Percentiles rank a stretch among this genome's conserved stretches.
Conservation (phyloP, 208 protist genomes). For the Acanthamoeba lugdunensis region DNA sequence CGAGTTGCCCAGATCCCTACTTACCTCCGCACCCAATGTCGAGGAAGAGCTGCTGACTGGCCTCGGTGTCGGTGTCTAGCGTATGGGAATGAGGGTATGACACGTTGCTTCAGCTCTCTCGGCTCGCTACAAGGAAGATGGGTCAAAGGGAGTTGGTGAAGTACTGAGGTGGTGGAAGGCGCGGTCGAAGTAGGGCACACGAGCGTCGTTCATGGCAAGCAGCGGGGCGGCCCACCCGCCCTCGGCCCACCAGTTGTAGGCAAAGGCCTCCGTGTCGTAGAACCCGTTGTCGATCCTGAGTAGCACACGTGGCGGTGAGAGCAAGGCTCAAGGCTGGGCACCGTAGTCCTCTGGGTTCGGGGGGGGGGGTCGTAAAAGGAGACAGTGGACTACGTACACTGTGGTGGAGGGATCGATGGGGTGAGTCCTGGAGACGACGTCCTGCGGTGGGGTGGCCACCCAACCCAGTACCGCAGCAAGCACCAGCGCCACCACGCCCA, state of each 20-base stretch:
- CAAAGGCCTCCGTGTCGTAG: conserved; percentile 25
- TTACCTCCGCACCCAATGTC: conserved; percentile 19
- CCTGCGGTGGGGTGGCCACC: background rate
- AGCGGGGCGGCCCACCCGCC: background rate
- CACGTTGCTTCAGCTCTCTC: no score
- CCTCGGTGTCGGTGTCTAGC: background rate
- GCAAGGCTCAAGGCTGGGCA: background rate
- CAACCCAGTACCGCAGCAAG: background rate
- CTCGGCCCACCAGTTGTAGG: conserved; percentile 15
- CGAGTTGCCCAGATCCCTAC: background rate
- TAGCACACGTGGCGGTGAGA: background rate
- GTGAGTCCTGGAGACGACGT: background rate
- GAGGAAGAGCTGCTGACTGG: background rate
- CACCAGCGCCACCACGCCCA: background rate
- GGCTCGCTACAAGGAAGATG: no score
- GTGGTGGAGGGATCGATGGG: background rate
- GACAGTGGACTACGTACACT: background rate
- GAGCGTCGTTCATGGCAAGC: conserved; percentile 29
- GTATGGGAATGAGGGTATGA: background rate
- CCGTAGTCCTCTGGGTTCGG: no score
- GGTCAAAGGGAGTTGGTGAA: background rate
- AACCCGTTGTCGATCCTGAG: conserved; percentile 42
- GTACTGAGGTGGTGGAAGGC: background rate
- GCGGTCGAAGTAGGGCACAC: conserved; percentile 35
- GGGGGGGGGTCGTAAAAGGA: no score